Evolutionary conservation across 495 filamentous ascomycete genomes (phyloP), one percentile per base, ranked within the genome.

Genomic region (Penicillium ochrochloron): DNA sequence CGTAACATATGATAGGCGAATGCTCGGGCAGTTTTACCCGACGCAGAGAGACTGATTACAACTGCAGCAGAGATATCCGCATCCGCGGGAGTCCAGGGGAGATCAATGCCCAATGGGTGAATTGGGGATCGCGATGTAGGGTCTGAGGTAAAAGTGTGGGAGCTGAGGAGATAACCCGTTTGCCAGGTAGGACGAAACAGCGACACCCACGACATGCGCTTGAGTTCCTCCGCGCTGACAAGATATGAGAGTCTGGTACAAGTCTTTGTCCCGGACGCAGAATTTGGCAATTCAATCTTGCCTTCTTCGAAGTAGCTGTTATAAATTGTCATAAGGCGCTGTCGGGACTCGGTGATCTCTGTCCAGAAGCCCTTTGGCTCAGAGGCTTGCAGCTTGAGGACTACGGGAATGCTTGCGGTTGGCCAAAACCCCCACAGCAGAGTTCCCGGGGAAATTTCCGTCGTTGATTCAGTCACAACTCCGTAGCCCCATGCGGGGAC

Each of bases 401-500:
- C 7, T 15, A 44, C n/a, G 9, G 17, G n/a, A 21, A 44, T 1
- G 42, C 42, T 44, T 3, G 42, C 42, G 42, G 42, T 44, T 10
- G 42, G 42, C 42, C 42, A 44, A 9, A 44, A 44, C 15, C 42
- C 42, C 42, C 42, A 44, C 5, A 44, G 42, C 8, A 44, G 42
- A n/a, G n/a, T 44, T 21, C 42, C 42, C 2, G 19, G 42, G 2
- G 42, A 5, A 44, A 44, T 44, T 15, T 21, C 6, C 8, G 42
- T 44, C n/a, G n/a, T 44, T 44, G 42, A 44, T 44, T 44, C 42
- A 19, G 42, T 44, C n/a, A 44, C 42, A 6, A 44, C 42, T 9
- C 42, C 42, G n/a, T 19, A 44, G 42, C 42, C 42, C 42, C 42
- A 44, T 44, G 42, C n/a, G 6, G 42, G 42, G n/a, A 44, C 42